A percentile compares a stretch with the other conserved stretches of the same genome.
Conservation (phyloP, 164 flowering plant species). For the Stephania yunnanensis region DNA sequence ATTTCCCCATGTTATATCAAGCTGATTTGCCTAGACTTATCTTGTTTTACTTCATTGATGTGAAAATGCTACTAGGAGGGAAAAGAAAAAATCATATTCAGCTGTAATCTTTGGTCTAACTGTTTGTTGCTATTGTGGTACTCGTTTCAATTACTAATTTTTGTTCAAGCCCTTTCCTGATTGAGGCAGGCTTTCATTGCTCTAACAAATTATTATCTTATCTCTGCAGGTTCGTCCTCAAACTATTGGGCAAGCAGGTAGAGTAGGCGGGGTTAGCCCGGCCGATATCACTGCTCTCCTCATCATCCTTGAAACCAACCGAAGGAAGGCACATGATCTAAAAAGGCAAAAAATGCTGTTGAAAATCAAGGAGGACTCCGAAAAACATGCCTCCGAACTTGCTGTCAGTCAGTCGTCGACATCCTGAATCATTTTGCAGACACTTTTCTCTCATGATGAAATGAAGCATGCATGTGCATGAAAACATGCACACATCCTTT, state of each 20-base stretch:
- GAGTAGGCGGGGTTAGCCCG: conserved; percentile 97
- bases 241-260: conserved; percentile 91
- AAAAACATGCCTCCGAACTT: conserved; percentile 20
- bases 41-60: neutral
- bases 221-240: conserved; percentile 77
- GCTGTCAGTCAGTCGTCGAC: conserved; percentile 20
- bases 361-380: conserved; percentile 29
- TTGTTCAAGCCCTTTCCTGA: neutral
- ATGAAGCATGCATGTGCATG: neutral
- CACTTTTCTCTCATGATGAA: neutral
- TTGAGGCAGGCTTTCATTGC: neutral
- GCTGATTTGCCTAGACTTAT: neutral
- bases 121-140: neutral
- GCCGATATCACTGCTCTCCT: conserved; percentile 96
- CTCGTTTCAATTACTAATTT: neutral
- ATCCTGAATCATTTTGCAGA: neutral
- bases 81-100: neutral
- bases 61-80: neutral
- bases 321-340: conserved; percentile 53
- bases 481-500: neutral
- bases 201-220: neutral
- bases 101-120: neutral
- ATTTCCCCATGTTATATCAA: too few species aligned
- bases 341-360: conserved; percentile 35
- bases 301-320: conserved; percentile 66